Base-by-base conservation (phyloP, 352 stramenopile species). In the Phytophthora meadii region DNA sequence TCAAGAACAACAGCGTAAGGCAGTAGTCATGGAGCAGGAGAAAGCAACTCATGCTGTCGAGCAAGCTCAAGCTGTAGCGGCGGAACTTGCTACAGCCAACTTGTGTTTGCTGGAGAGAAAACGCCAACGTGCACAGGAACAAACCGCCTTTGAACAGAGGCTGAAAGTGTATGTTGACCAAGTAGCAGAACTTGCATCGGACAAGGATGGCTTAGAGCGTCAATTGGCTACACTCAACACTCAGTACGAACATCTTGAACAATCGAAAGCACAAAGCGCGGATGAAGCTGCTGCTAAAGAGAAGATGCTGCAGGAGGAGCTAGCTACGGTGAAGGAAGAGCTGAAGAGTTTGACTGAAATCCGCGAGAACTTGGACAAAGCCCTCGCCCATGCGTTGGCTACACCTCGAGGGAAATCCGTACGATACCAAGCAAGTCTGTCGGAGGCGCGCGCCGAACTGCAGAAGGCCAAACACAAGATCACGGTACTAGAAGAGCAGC, bases 101-200 rank as follows among this genome's bases (percentile, higher is more conserved):
- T 27, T 94, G 25, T 94, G 86, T 36, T 57, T 94, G 3, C 68
- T 78, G 4, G 86, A 94, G 55, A 66, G 86, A 4, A 92, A 92
- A 53, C 76, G 71, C 34, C 86, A 92, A 46, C 78, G 78, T 19
- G 78, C 89, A 9, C 61, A 72, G 8, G 80, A 82, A 34, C 59
- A 57, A 47, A 46, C 70, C 17, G 54, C 79, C 0, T 57, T 79
- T 78, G 15, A 76, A 40, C 4, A 49, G 14, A 60, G 61, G 42
- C 2, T 60, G 25, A 49, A 40, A 10, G 57, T 61, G 24, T 51
- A 55, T 17, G 14, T 28, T 49, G 47, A 66, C 42, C 54, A 32
- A 15, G 34, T 54, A 12, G 22, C 30, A 51, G 30, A 27, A 9
- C n/a, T 73, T 14, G 19, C 36, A 40, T 56, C 57, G 0, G 44